A percentile compares a stretch with the other conserved stretches of the same genome.
These are phyloP conservation scores for Mucor lusitanicus DNA, from an alignment of 371 early-diverging fungal genomes.

Conservation along the genomic window DNA sequence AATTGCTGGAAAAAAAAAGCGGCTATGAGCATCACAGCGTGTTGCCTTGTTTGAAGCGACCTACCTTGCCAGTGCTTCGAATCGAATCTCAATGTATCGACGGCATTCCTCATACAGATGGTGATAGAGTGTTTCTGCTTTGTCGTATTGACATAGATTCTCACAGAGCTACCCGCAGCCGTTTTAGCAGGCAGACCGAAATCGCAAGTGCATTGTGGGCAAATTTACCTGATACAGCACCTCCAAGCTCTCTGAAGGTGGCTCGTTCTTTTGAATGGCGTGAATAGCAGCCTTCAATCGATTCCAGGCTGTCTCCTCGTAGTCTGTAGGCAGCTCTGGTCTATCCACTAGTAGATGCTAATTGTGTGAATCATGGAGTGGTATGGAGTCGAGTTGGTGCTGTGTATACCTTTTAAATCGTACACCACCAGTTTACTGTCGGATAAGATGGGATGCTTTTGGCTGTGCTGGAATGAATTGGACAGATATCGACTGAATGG, in stretches of 20 bases:
- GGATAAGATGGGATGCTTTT: slow-evolving; percentile 36
- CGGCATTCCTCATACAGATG: slow-evolving; percentile 63
- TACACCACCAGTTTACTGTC: slow-evolving; percentile 42
- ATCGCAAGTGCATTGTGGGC: not conserved
- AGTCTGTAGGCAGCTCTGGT: slow-evolving; percentile 76
- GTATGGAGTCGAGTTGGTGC: not conserved
- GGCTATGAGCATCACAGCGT: not conserved
- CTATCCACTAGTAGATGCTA: slow-evolving; percentile 25
- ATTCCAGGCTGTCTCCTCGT: slow-evolving; percentile 66
- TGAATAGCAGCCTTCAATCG: slow-evolving; percentile 70
- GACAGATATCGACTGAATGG: slow-evolving; percentile 38
- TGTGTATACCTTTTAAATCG: slow-evolving; percentile 20
- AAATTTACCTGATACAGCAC: slow-evolving; percentile 75
- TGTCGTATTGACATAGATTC: slow-evolving; percentile 82
- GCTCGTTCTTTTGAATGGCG: slow-evolving; percentile 69
- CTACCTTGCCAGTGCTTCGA: not conserved
- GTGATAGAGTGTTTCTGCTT: slow-evolving; percentile 63
- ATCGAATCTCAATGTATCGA: slow-evolving; percentile 42
- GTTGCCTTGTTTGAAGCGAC: not conserved
- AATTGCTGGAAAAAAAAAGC: not conserved
- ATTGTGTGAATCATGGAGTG: not conserved
- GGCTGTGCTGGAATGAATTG: slow-evolving; percentile 26
- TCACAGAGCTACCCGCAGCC: slow-evolving; percentile 66
- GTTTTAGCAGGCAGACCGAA: not conserved
- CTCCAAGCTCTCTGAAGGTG: slow-evolving; percentile 73